phyloP scores from a whole-genome alignment of 2,329 filamentous ascomycete species.

The Microdochium paspali region DNA sequence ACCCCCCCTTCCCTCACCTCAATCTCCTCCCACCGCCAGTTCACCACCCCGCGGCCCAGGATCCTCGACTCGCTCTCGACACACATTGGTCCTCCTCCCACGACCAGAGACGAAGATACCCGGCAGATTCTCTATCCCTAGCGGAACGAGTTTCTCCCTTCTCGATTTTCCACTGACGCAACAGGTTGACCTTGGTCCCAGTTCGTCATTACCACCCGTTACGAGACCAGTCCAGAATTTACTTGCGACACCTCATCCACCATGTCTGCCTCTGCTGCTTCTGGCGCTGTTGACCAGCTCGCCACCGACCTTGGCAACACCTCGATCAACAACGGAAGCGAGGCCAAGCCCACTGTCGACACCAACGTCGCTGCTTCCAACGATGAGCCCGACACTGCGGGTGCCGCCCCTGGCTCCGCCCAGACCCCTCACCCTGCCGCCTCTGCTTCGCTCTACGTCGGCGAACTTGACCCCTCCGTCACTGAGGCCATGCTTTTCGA shows the following conservation, averaged over 20 bases:
- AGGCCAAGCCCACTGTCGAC: slow-evolving; percentile 62
- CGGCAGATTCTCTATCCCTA: neutral
- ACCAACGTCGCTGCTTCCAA: slow-evolving; percentile 55
- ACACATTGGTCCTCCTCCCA: slow-evolving; percentile 5
- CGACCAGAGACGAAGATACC: slow-evolving; percentile 6
- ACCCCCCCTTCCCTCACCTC: slow-evolving; percentile 12
- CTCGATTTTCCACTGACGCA: neutral
- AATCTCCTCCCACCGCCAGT: neutral
- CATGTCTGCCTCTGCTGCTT: slow-evolving; percentile 52
- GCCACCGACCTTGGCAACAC: slow-evolving; percentile 67
- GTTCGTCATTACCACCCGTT: neutral
- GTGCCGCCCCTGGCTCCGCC: slow-evolving; percentile 64
- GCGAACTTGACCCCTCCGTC: slow-evolving; percentile 94
- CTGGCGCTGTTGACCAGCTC: slow-evolving; percentile 68
- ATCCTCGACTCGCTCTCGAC: neutral
- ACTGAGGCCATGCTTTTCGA: slow-evolving; percentile 99
- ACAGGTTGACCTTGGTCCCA: slow-evolving; percentile 1
- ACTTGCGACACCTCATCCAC: slow-evolving; percentile 21
- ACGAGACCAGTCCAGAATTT: slow-evolving; percentile 9
- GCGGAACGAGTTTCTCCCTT: neutral
- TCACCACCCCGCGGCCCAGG: neutral
- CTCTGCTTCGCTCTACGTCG: slow-evolving; percentile 96
- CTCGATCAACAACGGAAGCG: slow-evolving; percentile 58
- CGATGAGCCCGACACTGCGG: slow-evolving; percentile 54
- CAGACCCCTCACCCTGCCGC: slow-evolving; percentile 69